Percentiles rank a stretch among this genome's conserved stretches.
Evolutionary conservation across 1,284 basidiomycete species (phyloP).

Genomic region (Ceratobasidium sp.): DNA sequence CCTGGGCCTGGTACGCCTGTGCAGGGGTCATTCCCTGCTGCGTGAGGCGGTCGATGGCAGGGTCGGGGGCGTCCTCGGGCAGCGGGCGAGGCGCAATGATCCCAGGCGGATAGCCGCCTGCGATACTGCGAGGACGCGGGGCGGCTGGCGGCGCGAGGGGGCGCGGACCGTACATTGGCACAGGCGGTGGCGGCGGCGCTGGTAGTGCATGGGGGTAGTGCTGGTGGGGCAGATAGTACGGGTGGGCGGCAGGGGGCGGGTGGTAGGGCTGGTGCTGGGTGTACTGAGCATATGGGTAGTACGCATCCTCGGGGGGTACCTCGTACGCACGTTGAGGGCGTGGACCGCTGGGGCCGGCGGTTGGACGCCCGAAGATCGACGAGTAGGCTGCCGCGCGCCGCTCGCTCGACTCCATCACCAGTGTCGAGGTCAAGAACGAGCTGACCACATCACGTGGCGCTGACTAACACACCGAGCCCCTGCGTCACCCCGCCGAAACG

Average conservation of each 20-base stretch:
- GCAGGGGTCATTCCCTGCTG: constrained; percentile 69
- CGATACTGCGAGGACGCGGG: constrained; percentile 61
- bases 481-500: neutral
- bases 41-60: constrained; percentile 55
- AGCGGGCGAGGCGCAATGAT: constrained; percentile 58
- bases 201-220: constrained; percentile 44
- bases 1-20: constrained; percentile 78
- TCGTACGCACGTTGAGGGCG: constrained; percentile 31
- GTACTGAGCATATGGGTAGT: constrained; percentile 33
- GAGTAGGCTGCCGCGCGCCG: constrained; percentile 80
- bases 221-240: constrained; percentile 49
- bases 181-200: constrained; percentile 46
- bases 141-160: constrained; percentile 52
- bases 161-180: constrained; percentile 33
- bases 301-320: constrained; percentile 4
- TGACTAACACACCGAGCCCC: constrained; percentile 24
- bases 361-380: constrained; percentile 79
- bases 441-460: constrained; percentile 24
- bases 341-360: constrained; percentile 60
- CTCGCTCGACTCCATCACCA: constrained; percentile 38
- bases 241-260: constrained; percentile 46
- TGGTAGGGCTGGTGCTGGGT: constrained; percentile 45
- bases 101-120: constrained; percentile 57
- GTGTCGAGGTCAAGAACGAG: constrained; percentile 39
- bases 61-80: constrained; percentile 62